A percentile compares a stretch with the other conserved stretches of the same genome.
These are phyloP conservation scores for Tetraselmis striata DNA, from an alignment of 139 green algal genomes.

Conservation along the genomic window DNA sequence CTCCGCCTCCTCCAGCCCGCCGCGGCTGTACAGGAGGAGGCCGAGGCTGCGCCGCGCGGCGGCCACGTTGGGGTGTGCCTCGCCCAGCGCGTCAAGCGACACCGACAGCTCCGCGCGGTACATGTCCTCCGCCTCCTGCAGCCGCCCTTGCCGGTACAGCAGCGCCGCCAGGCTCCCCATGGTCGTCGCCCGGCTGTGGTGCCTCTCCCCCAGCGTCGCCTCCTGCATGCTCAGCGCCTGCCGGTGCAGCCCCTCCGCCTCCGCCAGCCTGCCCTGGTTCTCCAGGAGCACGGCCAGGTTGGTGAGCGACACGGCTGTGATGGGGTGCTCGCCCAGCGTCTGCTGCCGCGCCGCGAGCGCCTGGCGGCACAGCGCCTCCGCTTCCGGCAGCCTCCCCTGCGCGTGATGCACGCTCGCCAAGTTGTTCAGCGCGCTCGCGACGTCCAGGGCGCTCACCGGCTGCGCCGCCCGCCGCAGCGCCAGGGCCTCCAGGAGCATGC, in stretches of 20 bases:
- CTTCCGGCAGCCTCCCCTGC: too few species aligned
- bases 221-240: neutral
- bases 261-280: neutral
- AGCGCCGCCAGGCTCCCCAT: neutral
- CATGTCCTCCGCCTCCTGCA: conserved; percentile 1
- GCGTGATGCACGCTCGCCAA: too few species aligned
- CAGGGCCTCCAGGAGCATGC: too few species aligned
- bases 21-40: too few species aligned
- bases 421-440: too few species aligned
- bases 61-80: conserved; percentile 1
- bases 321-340: neutral
- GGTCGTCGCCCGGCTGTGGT: neutral
- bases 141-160: neutral
- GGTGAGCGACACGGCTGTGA: neutral
- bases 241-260: conserved; percentile 5
- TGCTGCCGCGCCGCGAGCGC: too few species aligned
- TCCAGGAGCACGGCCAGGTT: conserved; percentile 1
- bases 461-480: too few species aligned
- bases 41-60: too few species aligned
- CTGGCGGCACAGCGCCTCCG: too few species aligned
- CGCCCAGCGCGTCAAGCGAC: conserved; percentile 8
- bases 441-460: too few species aligned
- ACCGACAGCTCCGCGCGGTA: conserved; percentile 13
- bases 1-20: too few species aligned
- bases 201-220: neutral